Percentiles rank a stretch among this genome's conserved stretches.
These are phyloP conservation scores for Kalmanozyma brasiliensis DNA, from an alignment of 1,284 basidiomycete genomes.

Conservation along the genomic window DNA sequence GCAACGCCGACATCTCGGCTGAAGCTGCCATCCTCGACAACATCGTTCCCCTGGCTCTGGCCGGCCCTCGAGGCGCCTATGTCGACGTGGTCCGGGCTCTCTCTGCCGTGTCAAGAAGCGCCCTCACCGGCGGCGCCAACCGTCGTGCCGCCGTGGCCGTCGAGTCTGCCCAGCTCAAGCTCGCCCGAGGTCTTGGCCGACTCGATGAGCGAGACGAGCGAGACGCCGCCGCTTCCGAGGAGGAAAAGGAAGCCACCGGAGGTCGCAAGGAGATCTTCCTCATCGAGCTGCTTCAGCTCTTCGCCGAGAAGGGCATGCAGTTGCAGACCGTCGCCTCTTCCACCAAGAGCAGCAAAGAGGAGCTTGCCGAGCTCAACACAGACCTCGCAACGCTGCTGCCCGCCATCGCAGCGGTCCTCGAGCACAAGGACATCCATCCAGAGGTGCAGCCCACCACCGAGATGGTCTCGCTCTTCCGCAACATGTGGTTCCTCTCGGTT, in stretches of 20 bases:
- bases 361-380: slow-evolving; percentile 55
- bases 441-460: slow-evolving; percentile 74
- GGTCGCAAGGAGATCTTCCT: slow-evolving; percentile 73
- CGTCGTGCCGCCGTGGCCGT: slow-evolving; percentile 64
- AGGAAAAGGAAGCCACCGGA: slow-evolving; percentile 79
- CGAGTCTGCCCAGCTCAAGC: slow-evolving; percentile 54
- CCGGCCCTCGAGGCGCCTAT: slow-evolving; percentile 81
- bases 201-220: slow-evolving; percentile 47
- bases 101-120: slow-evolving; percentile 83
- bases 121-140: slow-evolving; percentile 66
- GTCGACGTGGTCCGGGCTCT: slow-evolving; percentile 86
- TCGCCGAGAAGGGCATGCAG: slow-evolving; percentile 89
- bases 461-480: slow-evolving; percentile 85
- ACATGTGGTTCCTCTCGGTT: slow-evolving; percentile 92
- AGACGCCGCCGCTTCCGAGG: slow-evolving; percentile 74
- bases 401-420: slow-evolving; percentile 88
- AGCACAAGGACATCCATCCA: slow-evolving; percentile 79
- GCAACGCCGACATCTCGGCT: slow-evolving; percentile 82
- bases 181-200: slow-evolving; percentile 52
- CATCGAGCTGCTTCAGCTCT: slow-evolving; percentile 84
- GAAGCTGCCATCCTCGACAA: slow-evolving; percentile 92
- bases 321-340: slow-evolving; percentile 82
- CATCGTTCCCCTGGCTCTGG: slow-evolving; percentile 86
- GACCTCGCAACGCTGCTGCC: slow-evolving; percentile 74
- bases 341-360: slow-evolving; percentile 52